Evolutionary conservation across 495 filamentous ascomycete species (phyloP).

Genomic region (Podospora fimiseda): DNA sequence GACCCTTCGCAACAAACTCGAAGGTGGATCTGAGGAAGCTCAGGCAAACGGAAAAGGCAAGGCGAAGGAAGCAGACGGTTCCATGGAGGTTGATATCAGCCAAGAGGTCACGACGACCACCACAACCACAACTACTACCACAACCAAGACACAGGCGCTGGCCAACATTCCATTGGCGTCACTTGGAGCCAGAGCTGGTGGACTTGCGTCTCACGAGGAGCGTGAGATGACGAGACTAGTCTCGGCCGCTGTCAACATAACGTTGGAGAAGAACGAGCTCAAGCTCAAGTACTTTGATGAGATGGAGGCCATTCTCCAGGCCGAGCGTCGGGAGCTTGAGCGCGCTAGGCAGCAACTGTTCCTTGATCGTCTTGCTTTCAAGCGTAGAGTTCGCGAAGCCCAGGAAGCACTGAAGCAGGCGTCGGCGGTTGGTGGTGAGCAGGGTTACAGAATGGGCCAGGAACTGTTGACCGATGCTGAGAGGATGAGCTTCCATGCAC

Average conservation of each 20-base stretch:
- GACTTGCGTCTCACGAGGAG: constrained; percentile 89
- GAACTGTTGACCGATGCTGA: constrained; percentile 43
- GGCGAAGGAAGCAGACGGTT: constrained; percentile 50
- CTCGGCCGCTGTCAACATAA: constrained; percentile 76
- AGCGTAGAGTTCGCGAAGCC: constrained; percentile 74
- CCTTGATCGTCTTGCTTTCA: constrained; percentile 82
- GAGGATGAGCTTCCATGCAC: constrained; percentile 56
- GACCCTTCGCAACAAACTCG: constrained; percentile 64
- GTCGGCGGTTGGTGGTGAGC: constrained; percentile 51
- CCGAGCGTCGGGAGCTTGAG: constrained; percentile 88
- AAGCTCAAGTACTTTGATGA: constrained; percentile 92
- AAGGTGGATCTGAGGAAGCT: constrained; percentile 49
- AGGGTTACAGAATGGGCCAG: constrained; percentile 50
- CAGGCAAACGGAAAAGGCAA: constrained; percentile 40
- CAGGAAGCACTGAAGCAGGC: constrained; percentile 68
- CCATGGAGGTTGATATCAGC: constrained; percentile 49
- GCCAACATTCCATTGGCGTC: constrained; percentile 77
- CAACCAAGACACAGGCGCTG: constrained; percentile 51
- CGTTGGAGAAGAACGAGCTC: constrained; percentile 73
- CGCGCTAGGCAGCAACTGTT: constrained; percentile 86
- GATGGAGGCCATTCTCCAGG: constrained; percentile 84
- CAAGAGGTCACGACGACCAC: constrained; percentile 34
- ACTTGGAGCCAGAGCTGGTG: constrained; percentile 77
- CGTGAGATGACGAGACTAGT: constrained; percentile 91
- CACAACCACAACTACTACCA: constrained; percentile 37